These are phyloP conservation scores for Harringtonia lauricola DNA, from an alignment of 2,329 filamentous ascomycete species.

Conservation along the genomic window DNA sequence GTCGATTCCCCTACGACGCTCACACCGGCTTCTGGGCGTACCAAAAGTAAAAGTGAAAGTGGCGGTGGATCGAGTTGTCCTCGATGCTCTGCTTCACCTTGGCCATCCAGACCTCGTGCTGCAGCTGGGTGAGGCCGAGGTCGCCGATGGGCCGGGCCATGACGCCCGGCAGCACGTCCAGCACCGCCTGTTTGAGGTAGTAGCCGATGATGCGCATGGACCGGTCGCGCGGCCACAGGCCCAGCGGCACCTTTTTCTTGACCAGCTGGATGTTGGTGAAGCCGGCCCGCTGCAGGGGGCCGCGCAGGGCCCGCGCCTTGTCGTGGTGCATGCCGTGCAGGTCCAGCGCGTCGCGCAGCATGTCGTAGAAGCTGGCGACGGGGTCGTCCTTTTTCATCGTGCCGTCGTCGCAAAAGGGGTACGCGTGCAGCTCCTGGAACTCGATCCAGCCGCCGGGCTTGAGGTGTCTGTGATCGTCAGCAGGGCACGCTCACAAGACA, in stretches of 20 bases:
- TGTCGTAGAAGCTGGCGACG: slow-evolving; percentile 19
- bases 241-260: slow-evolving; percentile 31
- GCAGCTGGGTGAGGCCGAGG: slow-evolving; percentile 20
- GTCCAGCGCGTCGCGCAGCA: slow-evolving; percentile 16
- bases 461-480: slow-evolving; percentile 22
- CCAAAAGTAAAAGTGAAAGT: slow-evolving; percentile 27
- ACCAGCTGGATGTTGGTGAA: slow-evolving; percentile 28
- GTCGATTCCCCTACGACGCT: too few relatives aligned
- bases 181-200: slow-evolving; percentile 25
- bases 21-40: slow-evolving; percentile 27
- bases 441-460: slow-evolving; percentile 39
- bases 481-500: neutral
- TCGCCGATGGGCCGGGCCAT: slow-evolving; percentile 24
- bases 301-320: slow-evolving; percentile 19
- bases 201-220: slow-evolving; percentile 26
- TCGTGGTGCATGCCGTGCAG: slow-evolving; percentile 24
- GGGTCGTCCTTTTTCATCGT: slow-evolving; percentile 30
- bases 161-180: slow-evolving; percentile 24
- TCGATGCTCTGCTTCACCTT: slow-evolving; percentile 23
- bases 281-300: slow-evolving; percentile 25
- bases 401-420: slow-evolving; percentile 30
- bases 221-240: slow-evolving; percentile 29
- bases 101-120: slow-evolving; percentile 19
- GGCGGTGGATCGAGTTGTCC: slow-evolving; percentile 23
- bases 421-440: slow-evolving; percentile 32